A percentile compares a stretch with the other conserved stretches of the same genome.
Evolutionary conservation across 352 stramenopile genomes (phyloP).

Genomic region (Stramenopiles sp.): DNA sequence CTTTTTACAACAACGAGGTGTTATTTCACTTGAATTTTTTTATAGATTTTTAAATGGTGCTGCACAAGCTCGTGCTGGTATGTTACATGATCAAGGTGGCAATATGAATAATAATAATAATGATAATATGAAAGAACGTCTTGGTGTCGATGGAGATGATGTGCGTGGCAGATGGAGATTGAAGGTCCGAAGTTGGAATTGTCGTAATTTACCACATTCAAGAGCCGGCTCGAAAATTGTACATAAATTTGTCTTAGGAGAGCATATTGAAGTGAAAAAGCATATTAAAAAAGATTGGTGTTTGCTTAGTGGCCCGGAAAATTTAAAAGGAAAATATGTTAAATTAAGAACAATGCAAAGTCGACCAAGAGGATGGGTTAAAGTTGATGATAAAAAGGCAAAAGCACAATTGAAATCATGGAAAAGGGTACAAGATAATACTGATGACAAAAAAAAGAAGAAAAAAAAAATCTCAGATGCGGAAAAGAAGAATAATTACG

Average conservation of each 20-base stretch:
- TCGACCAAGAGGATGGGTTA: neutral
- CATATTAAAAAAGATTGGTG: constrained; percentile 4
- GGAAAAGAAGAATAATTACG: neutral
- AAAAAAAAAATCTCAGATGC: neutral
- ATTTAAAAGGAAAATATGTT: neutral
- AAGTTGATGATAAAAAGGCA: neutral
- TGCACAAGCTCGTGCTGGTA: neutral
- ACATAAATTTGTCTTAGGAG: neutral
- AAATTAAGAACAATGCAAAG: neutral
- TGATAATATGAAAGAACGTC: neutral
- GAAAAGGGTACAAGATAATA: no score
- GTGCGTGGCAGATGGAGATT: neutral
- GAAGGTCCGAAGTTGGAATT: neutral
- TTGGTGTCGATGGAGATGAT: neutral
- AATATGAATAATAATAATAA: neutral
- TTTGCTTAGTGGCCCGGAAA: neutral
- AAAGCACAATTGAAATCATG: no score
- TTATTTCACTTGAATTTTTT: neutral
- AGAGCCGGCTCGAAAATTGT: neutral
- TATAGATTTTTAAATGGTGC: neutral
- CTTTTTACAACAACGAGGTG: neutral
- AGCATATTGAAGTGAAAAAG: neutral
- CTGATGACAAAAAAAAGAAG: neutral
- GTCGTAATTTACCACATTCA: neutral
- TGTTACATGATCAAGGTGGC: no score